Conservation (phyloP, 2,329 filamentous ascomycete species). For the Diplodia sapinea region DNA sequence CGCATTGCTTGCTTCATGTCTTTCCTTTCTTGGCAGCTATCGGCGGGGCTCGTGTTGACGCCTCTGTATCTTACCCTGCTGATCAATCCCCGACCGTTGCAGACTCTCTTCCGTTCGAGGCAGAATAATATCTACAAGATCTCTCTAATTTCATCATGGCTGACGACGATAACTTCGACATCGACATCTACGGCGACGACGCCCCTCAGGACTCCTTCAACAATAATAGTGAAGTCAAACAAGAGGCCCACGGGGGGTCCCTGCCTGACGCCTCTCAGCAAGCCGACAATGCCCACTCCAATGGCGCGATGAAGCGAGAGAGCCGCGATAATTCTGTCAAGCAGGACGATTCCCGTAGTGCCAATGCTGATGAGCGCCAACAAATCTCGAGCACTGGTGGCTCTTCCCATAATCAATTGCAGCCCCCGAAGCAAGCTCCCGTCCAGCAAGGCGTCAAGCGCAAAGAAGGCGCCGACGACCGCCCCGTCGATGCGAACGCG, state of each 20-base stretch:
- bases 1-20: constrained; percentile 36
- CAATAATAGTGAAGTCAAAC: constrained; percentile 35
- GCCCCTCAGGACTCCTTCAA: constrained; percentile 40
- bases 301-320: constrained; percentile 37
- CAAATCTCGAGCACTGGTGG: constrained; percentile 53
- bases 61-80: constrained; percentile 37
- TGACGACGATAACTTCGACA: constrained; percentile 73
- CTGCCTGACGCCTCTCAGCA: constrained; percentile 33
- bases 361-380: constrained; percentile 45
- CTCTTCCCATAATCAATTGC: constrained; percentile 45
- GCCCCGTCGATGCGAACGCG: constrained; percentile 63
- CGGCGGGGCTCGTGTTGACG: background rate
- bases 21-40: constrained; percentile 16
- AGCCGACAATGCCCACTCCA: constrained; percentile 34
- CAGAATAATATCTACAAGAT: constrained; percentile 47
- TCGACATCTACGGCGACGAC: constrained; percentile 72
- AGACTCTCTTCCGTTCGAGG: constrained; percentile 47
- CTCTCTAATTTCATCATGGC: constrained; percentile 46
- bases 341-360: constrained; percentile 37
- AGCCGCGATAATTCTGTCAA: constrained; percentile 33
- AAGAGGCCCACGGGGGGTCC: constrained; percentile 40
- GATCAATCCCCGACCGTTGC: constrained; percentile 42
- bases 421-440: constrained; percentile 50
- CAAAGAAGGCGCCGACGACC: constrained; percentile 62
- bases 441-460: constrained; percentile 66